Base-by-base conservation (phyloP, 345 rosid genomes). In the Xanthoceras sorbifolium region DNA sequence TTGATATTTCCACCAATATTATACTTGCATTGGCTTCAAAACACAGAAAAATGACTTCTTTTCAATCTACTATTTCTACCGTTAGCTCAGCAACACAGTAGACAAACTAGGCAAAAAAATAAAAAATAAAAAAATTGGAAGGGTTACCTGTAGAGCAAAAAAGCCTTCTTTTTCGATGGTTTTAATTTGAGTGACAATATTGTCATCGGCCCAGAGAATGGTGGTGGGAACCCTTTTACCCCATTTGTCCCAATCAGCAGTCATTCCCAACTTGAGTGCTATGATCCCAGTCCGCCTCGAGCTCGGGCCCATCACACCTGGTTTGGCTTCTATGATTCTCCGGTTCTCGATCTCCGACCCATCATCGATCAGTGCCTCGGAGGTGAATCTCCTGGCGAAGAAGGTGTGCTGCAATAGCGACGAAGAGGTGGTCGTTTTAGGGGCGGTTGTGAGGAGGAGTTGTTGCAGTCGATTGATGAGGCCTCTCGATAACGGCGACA, bases 201-300 rank as follows among this genome's bases (percentile, higher is more conserved):
- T 96, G 66, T 93, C 95, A 75, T 96, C 98, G 9, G 91, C 93
- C 94, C 94, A 93, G 11, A 96, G 91, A 14, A 96, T 75, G 60
- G 92, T 84, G 48, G 87, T 62, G 15, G 98, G 99, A 78, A 96
- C 80, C 87, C 94, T 91, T 42, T 87, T 87, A 48, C 97, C 99
- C 99, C 99, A 96, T 86, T 96, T 96, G 78, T 96, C 93, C 99
- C 98, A 93, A 42, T 81, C 82, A 54, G 94, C 98, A 12, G 94
- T 83, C 97, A 96, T 93, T 29, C 97, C 98, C 72, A 93, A 91
- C 81, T 96, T 93, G 69, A 96, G 88, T 14, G 97, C 99, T 18
- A 96, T 91, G 74, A 96, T 44, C 72, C 98, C 97, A 1, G 97
- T 87, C 25, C 97, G 90, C 84, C n/a, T 89, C 3, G 98, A 96